Base-by-base conservation (phyloP, 2,329 filamentous ascomycete species). In the Colletotrichum plurivorum region DNA sequence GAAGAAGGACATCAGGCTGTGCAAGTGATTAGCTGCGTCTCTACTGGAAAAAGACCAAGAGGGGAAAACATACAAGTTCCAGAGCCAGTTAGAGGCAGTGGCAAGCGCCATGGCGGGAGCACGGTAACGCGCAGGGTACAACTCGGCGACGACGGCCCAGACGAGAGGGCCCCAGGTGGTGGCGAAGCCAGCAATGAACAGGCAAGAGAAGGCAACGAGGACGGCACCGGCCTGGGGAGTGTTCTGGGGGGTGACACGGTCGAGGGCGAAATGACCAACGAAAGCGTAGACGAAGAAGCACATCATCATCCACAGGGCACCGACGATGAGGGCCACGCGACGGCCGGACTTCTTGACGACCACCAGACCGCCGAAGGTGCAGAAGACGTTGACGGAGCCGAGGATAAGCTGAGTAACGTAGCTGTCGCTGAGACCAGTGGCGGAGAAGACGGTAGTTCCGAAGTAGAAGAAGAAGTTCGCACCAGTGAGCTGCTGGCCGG, bases 401-500 rank as follows among this genome's bases (percentile, higher is more conserved):
- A 92, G 84, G 69, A 93, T 91, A 73, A 93, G 90, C 74, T 91
- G 89, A 1, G 90, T 93, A 60, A 90, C 81, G 73, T 91, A 93
- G 58, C 86, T 87, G 81, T 94, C 88, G 70, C 75, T 78, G 31
- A 93, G 85, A 73, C 91, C 92, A 1, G 90, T 90, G 2, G 90
- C 85, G 15, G 84, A 76, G 78, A 94, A 93, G 72, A 93, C 89
- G 4, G 88, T 91, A 48, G 87, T 89, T 25, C 87, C 87, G 74
- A 90, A 92, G 78, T 89, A 89, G 78, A 92, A 91, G 82, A 89
- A 91, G 79, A 89, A 92, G 79, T 91, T 91, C 67, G 87, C 89
- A 39, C 91, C 91, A 1, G 90, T 92, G 2, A 93, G 82, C 75
- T 93, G 91, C 77, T 93, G 90, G 5, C 90, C 86, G 49, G 88